Percentiles rank a stretch among this genome's conserved stretches.
These are phyloP conservation scores for Sisymbrium altissimum DNA, from an alignment of 345 rosid species.

Conservation along the genomic window DNA sequence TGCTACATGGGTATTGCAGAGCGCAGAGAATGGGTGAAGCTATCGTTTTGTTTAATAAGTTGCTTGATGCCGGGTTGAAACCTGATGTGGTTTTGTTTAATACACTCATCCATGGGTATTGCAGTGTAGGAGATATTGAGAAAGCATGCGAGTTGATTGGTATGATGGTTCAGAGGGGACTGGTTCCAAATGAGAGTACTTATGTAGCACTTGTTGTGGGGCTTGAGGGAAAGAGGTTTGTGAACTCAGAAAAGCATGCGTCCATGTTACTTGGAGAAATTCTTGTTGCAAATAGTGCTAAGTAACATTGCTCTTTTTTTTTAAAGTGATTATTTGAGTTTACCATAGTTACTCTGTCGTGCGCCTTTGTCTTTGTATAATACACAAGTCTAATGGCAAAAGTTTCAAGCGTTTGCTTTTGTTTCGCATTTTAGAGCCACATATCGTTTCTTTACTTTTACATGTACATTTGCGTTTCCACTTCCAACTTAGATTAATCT, in stretches of 20 bases:
- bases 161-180: slow-evolving; percentile 42
- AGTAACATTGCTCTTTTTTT: slow-evolving; percentile 7
- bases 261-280: slow-evolving; percentile 37
- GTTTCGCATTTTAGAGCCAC: not conserved
- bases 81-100: slow-evolving; percentile 49
- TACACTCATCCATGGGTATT: slow-evolving; percentile 50
- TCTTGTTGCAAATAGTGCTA: slow-evolving; percentile 14
- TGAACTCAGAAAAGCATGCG: slow-evolving; percentile 39
- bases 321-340: not conserved
- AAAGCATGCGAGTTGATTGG: slow-evolving; percentile 43
- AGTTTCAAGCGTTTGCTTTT: not conserved
- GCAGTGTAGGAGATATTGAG: slow-evolving; percentile 36
- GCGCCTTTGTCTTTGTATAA: not conserved
- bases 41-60: slow-evolving; percentile 37
- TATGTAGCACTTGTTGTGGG: slow-evolving; percentile 41
- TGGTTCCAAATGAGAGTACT: slow-evolving; percentile 42
- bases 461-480: no score
- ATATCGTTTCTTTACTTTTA: not conserved
- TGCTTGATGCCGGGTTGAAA: slow-evolving; percentile 43
- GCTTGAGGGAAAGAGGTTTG: slow-evolving; percentile 32
- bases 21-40: slow-evolving; percentile 43
- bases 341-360: no score
- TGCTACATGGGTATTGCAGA: slow-evolving; percentile 49
- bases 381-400: not conserved
- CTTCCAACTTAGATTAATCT: no score